These are phyloP conservation scores for Cynara cardunculus DNA, from an alignment of 129 eudicot genomes.

Conservation along the genomic window DNA sequence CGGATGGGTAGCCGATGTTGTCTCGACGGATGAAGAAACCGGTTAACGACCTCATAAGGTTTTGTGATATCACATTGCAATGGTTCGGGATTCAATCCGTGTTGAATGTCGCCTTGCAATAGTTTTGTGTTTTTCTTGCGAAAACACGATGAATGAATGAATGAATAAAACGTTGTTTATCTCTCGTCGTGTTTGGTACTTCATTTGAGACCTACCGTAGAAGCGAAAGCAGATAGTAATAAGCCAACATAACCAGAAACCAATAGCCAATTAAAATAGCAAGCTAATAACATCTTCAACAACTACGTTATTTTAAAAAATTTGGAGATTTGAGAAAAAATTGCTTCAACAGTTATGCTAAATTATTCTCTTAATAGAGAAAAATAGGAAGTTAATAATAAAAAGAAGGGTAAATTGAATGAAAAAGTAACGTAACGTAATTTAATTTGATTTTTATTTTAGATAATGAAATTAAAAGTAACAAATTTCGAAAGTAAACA, in stretches of 20 bases:
- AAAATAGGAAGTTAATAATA: too few relatives aligned
- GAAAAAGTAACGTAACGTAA: too few relatives aligned
- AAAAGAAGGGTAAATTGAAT: too few relatives aligned
- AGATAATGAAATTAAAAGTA: too few relatives aligned
- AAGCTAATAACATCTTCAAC: too few relatives aligned
- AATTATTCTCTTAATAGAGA: too few relatives aligned
- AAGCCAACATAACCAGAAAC: neutral
- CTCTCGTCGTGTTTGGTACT: neutral
- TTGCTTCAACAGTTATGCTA: too few relatives aligned
- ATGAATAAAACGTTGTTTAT: neutral
- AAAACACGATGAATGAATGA: neutral
- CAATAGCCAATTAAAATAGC: too few relatives aligned
- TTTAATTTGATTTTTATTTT: too few relatives aligned
- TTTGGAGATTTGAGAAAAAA: too few relatives aligned
- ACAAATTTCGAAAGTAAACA: too few relatives aligned
- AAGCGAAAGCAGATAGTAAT: neutral
- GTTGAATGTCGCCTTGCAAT: neutral
- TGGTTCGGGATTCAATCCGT: neutral
- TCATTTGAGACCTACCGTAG: neutral
- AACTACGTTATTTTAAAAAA: too few relatives aligned
- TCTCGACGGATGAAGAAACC: neutral
- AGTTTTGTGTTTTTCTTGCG: neutral
- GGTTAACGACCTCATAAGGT: neutral
- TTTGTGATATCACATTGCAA: neutral
- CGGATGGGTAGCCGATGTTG: constrained; percentile 17